phyloP scores from a whole-genome alignment of 441 rosid genomes.

The Macaranga tanarius region DNA sequence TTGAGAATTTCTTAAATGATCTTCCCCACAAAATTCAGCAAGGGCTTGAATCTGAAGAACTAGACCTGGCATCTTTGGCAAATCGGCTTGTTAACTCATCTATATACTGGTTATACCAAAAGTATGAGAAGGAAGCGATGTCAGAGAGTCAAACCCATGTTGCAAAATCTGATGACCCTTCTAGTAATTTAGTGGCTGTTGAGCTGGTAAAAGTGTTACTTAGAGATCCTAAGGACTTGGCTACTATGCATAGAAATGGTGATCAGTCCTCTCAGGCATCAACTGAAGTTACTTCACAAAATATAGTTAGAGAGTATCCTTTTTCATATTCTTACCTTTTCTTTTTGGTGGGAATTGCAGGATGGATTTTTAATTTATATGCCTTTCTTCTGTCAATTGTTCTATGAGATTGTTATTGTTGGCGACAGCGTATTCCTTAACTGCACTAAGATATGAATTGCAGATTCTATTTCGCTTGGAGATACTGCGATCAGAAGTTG shows the following conservation, averaged over 20 bases:
- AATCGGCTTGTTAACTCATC: conserved; percentile 71
- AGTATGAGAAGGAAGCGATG: conserved; percentile 37
- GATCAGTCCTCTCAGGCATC: conserved; percentile 34
- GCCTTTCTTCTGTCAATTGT: conserved; percentile 17
- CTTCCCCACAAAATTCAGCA: conserved; percentile 63
- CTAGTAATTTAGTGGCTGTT: conserved; percentile 35
- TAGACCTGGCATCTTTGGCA: conserved; percentile 73
- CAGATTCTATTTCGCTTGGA: conserved; percentile 95
- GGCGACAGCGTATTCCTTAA: conserved; percentile 53
- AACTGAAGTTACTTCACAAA: conserved; percentile 36
- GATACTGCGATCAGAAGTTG: conserved; percentile 67
- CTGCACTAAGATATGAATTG: conserved; percentile 64
- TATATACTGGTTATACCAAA: conserved; percentile 56
- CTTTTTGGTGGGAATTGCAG: background rate
- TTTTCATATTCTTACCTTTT: conserved; percentile 14
- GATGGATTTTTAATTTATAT: background rate
- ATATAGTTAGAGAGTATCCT: conserved; percentile 82
- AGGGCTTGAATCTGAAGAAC: conserved; percentile 76
- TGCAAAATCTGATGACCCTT: conserved; percentile 31
- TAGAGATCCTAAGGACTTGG: conserved; percentile 73
- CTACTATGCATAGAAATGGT: conserved; percentile 40
- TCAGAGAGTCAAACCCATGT: conserved; percentile 40
- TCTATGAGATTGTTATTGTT: conserved; percentile 10
- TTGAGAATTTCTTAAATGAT: conserved; percentile 52
- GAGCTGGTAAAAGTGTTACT: conserved; percentile 59